Base-by-base conservation (phyloP, 2,329 filamentous ascomycete genomes). In the Waltergamsia citrina region DNA sequence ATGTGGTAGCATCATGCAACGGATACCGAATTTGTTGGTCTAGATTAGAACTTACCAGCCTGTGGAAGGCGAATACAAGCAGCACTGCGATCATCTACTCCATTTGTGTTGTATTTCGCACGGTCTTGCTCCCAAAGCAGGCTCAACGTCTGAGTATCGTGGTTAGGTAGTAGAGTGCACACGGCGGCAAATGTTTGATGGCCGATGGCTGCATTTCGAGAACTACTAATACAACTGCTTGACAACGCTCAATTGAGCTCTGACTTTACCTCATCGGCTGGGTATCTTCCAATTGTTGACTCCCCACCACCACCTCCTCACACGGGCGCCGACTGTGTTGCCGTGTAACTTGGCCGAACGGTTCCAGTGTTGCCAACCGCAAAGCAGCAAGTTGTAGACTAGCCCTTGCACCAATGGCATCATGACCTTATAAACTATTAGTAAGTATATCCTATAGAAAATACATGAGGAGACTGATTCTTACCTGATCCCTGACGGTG, bases 321-420 rank as follows among this genome's bases (percentile, higher is more conserved):
- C 62, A 44, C 74, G 75, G 6, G 84, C 85, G 16, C 92, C 92
- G 12, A 84, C 63, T 18, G 77, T 79, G 46, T 75, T 77, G 7
- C 92, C 92, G 41, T 77, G 78, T 44, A 94, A 69, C 50, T 79
- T 78, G 11, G 85, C 80, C 38, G 72, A 81, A 39, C 74, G 71
- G 57, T 96, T 95, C 84, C 84, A 94, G 54, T 83, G 73, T 50
- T 86, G 78, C 90, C 90, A 96, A 36, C 90, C 92, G 44, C 76
- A 77, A 35, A 94, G 71, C 11, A 81, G 71, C 25, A 96, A 68
- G 39, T 88, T 92, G 72, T 90, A 95, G n/a, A 92, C 56, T 29
- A 90, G 68, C 30, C 92, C 92, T 60, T 96, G 92, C 5, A 83
- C 66, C 34, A 98, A 67, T 28, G 90, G 90, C 62, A 96, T 78